Base-by-base conservation (phyloP, 176 grass and related monocot genomes). In the Carex parvula region DNA sequence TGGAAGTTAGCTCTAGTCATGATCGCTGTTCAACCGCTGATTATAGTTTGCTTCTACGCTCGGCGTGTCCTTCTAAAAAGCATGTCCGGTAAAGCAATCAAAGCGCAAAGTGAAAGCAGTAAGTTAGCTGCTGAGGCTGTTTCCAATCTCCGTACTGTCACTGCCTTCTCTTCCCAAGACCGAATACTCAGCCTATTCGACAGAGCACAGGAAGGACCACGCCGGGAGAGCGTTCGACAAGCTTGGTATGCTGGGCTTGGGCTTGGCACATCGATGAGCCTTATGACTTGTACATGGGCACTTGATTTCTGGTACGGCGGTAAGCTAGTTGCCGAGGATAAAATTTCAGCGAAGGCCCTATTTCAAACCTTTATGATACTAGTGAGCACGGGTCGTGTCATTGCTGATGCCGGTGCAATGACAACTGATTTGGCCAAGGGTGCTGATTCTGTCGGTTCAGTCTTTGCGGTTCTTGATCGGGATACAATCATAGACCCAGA, bases 301-400 rank as follows among this genome's bases (percentile, higher is more conserved):
- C 93, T 99, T 9, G 96, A 99, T 68, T 99, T 99, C 71, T 99
- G 96, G 96, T 99, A 92, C 70, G 96, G 96, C 37, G 96, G 91
- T 44, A 86, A 39, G 87, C 96, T 99, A 60, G 84, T 99, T 24
- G 70, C 84, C 64, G 69, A 90, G 39, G 79, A 88, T 32, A 79
- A 88, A 73, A 99, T 99, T 76, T 90, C 87, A 59, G 29, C 93
- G 48, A 93, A 95, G 87, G 80, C 63, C 24, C 90, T 99, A 73
- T 95, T 99, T 83, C 89, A 99, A 70, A 99, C 93, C 61, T 99
- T 99, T 84, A 94, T 99, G 93, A 94, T 99, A 86, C 91, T 99
- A 37, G 87, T 95, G 73, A 93, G 91, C 88, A 99, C 96, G 83
- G 96, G 96, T 1, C 91, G 96, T 73, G 96, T 99, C 60, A 95